phyloP scores from a whole-genome alignment of 1,284 basidiomycete genomes.

The Fomitopsis pinicola region DNA sequence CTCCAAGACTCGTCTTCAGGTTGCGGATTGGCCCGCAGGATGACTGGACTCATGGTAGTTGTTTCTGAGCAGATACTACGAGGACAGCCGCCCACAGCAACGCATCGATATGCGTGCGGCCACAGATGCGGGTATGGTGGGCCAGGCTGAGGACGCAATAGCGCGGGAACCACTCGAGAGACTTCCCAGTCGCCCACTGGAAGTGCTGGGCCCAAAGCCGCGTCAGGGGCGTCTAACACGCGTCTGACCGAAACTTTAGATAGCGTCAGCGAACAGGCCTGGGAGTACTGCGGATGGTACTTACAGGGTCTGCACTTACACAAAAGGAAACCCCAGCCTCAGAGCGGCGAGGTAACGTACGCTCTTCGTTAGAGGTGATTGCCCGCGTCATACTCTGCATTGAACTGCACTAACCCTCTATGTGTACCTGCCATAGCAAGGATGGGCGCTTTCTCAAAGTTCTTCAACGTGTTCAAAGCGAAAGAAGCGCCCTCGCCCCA shows the following conservation, averaged over 20 bases:
- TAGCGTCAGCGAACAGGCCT: neutral
- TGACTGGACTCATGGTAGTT: slow-evolving; percentile 29
- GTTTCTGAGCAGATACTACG: neutral
- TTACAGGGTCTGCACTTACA: neutral
- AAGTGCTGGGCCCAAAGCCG: neutral
- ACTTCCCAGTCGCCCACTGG: neutral
- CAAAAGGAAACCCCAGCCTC: neutral
- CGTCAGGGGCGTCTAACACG: neutral
- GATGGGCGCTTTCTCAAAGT: neutral
- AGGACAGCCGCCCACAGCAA: neutral
- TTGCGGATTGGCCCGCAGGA: slow-evolving; percentile 37
- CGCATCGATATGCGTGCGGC: neutral
- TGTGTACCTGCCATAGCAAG: neutral
- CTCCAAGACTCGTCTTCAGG: slow-evolving; percentile 47
- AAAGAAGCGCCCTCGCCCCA: neutral
- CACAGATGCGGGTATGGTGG: neutral
- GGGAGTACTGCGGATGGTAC: neutral
- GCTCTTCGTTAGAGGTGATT: neutral
- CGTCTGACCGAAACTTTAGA: neutral
- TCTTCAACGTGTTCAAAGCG: neutral
- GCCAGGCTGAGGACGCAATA: neutral
- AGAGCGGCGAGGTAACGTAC: neutral
- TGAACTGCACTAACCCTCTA: neutral
- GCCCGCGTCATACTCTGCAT: neutral
- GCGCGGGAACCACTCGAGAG: neutral